Evolutionary conservation across 331 rosid species (phyloP).

Genomic region (Acacia concinna): DNA sequence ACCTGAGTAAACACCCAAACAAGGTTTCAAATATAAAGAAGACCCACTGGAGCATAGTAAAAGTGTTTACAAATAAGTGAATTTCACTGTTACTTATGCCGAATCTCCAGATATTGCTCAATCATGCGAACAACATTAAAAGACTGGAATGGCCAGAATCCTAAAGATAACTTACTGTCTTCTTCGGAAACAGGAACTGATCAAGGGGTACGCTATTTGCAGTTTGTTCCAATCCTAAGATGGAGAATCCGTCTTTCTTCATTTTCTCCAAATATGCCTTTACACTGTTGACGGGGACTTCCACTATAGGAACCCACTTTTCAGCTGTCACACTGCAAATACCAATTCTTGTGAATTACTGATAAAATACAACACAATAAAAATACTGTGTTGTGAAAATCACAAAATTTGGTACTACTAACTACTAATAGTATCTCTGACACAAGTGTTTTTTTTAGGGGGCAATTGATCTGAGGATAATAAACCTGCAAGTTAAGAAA

Average conservation of each 20-base stretch:
- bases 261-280: conserved; percentile 78
- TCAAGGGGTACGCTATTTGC: conserved; percentile 92
- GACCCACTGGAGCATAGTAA: background rate
- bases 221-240: conserved; percentile 97
- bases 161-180: conserved; percentile 54
- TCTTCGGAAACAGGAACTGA: conserved; percentile 68
- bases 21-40: background rate
- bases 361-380: background rate
- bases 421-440: background rate
- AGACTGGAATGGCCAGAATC: conserved; percentile 10
- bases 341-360: conserved; percentile 18
- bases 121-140: background rate
- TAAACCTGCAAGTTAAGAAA: background rate
- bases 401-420: background rate
- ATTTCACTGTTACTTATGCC: conserved; percentile 1
- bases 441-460: background rate
- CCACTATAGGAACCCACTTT: conserved; percentile 93
- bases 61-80: background rate
- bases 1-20: conserved; percentile 57
- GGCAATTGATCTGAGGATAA: too few species aligned
- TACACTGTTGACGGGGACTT: conserved; percentile 86
- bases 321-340: conserved; percentile 92
- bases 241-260: conserved; percentile 87
- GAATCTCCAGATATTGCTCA: background rate
- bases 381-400: conserved; percentile 3